phyloP scores from a whole-genome alignment of 495 filamentous ascomycete genomes.

The Daldinia concentrica region DNA sequence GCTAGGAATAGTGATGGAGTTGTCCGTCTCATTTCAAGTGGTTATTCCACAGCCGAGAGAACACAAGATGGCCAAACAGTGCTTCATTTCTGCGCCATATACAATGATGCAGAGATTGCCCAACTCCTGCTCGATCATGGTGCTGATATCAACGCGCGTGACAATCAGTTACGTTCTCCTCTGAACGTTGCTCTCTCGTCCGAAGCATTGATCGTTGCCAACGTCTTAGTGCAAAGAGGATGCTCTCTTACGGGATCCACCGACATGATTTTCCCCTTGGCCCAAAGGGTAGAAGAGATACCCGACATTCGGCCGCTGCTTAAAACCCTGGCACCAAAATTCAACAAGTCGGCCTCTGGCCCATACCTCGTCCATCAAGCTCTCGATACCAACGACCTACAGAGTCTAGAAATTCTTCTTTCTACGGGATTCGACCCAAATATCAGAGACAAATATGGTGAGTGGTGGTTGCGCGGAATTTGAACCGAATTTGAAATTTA shows the following conservation, averaged over 20 bases:
- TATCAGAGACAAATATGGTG: constrained; percentile 12
- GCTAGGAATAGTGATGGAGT: constrained; percentile 25
- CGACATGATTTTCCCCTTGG: constrained; percentile 23
- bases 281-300: constrained; percentile 15
- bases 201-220: constrained; percentile 31
- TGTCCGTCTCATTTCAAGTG: constrained; percentile 19
- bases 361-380: constrained; percentile 26
- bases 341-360: constrained; percentile 10
- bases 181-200: constrained; percentile 31
- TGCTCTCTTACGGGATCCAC: constrained; percentile 19
- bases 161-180: constrained; percentile 31
- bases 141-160: constrained; percentile 40
- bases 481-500: not conserved
- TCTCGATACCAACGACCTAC: constrained; percentile 9
- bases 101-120: constrained; percentile 36
- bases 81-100: constrained; percentile 45
- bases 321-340: constrained; percentile 17
- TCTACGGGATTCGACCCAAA: constrained; percentile 22
- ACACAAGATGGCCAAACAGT: constrained; percentile 35
- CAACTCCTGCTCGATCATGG: constrained; percentile 34
- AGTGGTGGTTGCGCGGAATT: not conserved
- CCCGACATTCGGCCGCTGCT: constrained; percentile 17
- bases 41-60: constrained; percentile 22
- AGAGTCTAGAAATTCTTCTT: constrained; percentile 14
- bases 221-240: constrained; percentile 26